Evolutionary conservation across 805 yeast genomes (phyloP), one percentile per base, ranked within the genome.

Genomic region (Nematodospora valgi): DNA sequence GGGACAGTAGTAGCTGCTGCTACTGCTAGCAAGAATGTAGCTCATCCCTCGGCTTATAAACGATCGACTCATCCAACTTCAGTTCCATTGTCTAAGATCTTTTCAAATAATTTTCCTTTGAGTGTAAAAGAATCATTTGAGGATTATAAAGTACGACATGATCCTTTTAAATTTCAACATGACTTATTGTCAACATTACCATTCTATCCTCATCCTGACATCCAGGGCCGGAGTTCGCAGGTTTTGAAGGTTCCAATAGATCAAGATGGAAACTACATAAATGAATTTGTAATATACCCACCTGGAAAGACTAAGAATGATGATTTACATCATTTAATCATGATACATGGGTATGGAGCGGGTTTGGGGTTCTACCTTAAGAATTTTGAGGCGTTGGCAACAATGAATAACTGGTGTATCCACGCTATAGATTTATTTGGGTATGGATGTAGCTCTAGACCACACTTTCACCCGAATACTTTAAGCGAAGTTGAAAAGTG

Each of bases 381-480:
- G 39, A 62, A 62, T 30, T 64, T 64, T 22, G 55, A 54, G n/a
- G 53, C 38, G 2, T 38, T 65, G 3, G 25, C 42, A 36, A 25
- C 22, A 27, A 47, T 58, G 16, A 27, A 33, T 6, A 62, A 71
- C 26, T 84, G 93, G 84, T 73, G 81, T 37, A 67, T 89, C 29
- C 96, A 87, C 61, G 85, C 96, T 0, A 72, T 91, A 3, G 98
- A 91, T 52, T 61, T 89, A 37, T 72, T 87, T 2, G 98, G 98
- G 0, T 91, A 85, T 59, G 98, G 98, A 1, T 78, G 86, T 38
- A 84, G 95, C 1, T 76, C 95, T 2, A 70, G 98, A 43, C 94
- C 94, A 1, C 64, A 69, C 31, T 86, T 85, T 52, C 71, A 72
- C 23, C 44, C 52, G n/a, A 44, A 46, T 10, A 54, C 52, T n/a